Percentiles rank a stretch among this genome's conserved stretches.
Conservation (phyloP, 495 filamentous ascomycete genomes). For the Neurospora sp. region DNA sequence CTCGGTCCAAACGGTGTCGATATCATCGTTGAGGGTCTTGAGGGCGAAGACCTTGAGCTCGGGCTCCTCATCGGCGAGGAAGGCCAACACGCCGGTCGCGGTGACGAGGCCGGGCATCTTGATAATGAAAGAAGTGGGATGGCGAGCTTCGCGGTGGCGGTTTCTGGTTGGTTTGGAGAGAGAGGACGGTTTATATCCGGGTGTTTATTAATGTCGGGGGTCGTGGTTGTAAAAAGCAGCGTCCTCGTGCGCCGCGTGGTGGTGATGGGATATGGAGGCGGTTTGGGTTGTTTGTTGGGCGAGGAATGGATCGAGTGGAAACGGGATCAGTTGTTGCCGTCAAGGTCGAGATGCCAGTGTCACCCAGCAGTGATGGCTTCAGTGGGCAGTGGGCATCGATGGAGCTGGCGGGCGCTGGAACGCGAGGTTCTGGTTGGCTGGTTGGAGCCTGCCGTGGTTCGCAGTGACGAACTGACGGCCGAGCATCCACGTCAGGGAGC, state of each 20-base stretch:
- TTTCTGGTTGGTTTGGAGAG: background rate
- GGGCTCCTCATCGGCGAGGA: slow-evolving; percentile 86
- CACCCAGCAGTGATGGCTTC: background rate
- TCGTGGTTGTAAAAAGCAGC: background rate
- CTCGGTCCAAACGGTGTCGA: slow-evolving; percentile 95
- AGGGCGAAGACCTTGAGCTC: slow-evolving; percentile 90
- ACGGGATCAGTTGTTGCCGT: background rate
- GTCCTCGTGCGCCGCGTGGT: background rate
- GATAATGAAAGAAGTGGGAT: slow-evolving; percentile 1
- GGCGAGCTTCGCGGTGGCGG: background rate
- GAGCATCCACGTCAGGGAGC: slow-evolving; percentile 26
- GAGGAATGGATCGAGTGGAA: slow-evolving; percentile 1
- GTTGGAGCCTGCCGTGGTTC: background rate
- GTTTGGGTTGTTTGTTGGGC: background rate
- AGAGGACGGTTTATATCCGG: background rate
- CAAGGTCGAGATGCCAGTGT: background rate
- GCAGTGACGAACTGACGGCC: background rate
- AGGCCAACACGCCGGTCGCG: slow-evolving; percentile 88
- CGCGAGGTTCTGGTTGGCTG: background rate
- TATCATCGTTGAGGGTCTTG: slow-evolving; percentile 86
- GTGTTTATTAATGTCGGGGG: background rate
- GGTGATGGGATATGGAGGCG: background rate
- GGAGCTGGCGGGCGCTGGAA: slow-evolving; percentile 2
- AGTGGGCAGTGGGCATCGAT: background rate
- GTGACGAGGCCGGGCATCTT: slow-evolving; percentile 90